Evolutionary conservation across 2,329 filamentous ascomycete species (phyloP).

Genomic region (Phialocephala sp.): DNA sequence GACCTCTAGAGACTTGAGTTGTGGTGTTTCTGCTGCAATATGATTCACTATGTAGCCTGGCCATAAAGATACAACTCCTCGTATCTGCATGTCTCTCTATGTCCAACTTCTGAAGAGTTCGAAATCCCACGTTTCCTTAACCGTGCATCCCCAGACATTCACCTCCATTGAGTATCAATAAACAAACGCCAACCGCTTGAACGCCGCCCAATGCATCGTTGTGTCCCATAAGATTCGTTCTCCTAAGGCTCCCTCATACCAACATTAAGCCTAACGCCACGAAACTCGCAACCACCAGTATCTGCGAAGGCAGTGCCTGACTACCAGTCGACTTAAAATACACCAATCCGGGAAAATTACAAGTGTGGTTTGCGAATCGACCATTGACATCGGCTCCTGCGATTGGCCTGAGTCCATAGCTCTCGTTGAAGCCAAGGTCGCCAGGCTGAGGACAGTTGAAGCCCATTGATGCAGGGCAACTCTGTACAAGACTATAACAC

Average conservation of each 20-base stretch:
- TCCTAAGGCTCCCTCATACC: slow-evolving; percentile 27
- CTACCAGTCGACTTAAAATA: slow-evolving; percentile 57
- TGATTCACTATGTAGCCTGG: slow-evolving; percentile 9
- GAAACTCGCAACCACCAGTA: slow-evolving; percentile 23
- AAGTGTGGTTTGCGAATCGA: slow-evolving; percentile 47
- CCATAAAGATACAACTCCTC: slow-evolving; percentile 3
- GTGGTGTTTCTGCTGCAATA: slow-evolving; percentile 1
- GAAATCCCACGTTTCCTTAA: background rate
- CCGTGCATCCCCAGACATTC: slow-evolving; percentile 1
- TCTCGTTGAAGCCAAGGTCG: slow-evolving; percentile 50
- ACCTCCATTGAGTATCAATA: background rate
- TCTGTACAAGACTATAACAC: slow-evolving; percentile 85
- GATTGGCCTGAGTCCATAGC: slow-evolving; percentile 49
- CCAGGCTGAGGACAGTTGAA: slow-evolving; percentile 73
- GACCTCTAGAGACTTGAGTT: background rate
- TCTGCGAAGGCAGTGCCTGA: slow-evolving; percentile 55
- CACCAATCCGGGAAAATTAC: slow-evolving; percentile 67
- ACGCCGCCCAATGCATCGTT: slow-evolving; percentile 37
- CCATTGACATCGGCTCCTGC: slow-evolving; percentile 41
- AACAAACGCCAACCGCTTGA: slow-evolving; percentile 15
- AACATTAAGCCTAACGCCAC: slow-evolving; percentile 29
- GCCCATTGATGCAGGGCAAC: slow-evolving; percentile 76
- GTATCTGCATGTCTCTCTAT: slow-evolving; percentile 8
- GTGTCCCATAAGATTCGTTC: slow-evolving; percentile 18
- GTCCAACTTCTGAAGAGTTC: slow-evolving; percentile 7